These are phyloP conservation scores for Ephemerocybe angulata DNA, from an alignment of 768 basidiomycete genomes.

Conservation along the genomic window DNA sequence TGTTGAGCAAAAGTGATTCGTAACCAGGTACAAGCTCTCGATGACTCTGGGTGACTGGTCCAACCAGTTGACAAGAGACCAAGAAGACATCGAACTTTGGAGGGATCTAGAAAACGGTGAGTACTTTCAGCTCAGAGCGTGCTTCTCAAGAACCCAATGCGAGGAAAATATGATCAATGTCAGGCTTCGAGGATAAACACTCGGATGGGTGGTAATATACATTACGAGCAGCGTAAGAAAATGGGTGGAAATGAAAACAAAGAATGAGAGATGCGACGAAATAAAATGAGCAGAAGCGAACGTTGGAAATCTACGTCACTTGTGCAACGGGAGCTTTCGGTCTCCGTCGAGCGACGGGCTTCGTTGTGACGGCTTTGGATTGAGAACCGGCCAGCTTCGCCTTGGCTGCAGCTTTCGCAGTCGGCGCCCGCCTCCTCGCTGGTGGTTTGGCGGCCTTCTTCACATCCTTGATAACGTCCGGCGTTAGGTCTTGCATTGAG, in stretches of 20 bases:
- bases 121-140: too few species aligned
- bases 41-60: too few species aligned
- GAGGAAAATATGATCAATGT: background rate
- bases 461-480: background rate
- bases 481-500: conserved; percentile 30
- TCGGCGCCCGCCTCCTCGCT: too few species aligned
- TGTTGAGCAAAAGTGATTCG: too few species aligned
- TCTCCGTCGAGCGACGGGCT: background rate
- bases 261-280: background rate
- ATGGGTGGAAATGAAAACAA: background rate
- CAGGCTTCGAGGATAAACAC: background rate
- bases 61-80: too few species aligned
- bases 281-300: background rate
- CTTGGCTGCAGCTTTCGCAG: background rate
- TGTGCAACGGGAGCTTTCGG: background rate
- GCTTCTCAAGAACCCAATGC: background rate
- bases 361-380: background rate
- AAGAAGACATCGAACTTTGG: too few species aligned
- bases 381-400: background rate
- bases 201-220: background rate
- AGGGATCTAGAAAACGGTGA: too few species aligned
- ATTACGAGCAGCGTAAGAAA: background rate
- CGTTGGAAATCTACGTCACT: background rate
- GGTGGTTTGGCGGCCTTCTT: background rate
- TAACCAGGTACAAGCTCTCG: too few species aligned